A percentile compares a stretch with the other conserved stretches of the same genome.
phyloP scores from a whole-genome alignment of 176 grass and related monocot genomes.

The Carex parvula region DNA sequence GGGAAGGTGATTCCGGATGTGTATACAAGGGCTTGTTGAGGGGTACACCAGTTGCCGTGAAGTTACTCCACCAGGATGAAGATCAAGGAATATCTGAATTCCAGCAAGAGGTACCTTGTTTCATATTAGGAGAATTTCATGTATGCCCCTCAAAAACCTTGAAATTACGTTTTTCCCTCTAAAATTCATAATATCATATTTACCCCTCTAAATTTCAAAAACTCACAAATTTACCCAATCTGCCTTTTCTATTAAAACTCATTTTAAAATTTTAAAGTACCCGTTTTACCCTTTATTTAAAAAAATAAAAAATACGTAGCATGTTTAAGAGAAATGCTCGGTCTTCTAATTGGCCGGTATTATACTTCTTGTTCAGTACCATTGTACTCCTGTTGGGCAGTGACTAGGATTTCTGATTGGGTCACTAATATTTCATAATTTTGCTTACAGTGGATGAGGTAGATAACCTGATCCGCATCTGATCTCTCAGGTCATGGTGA shows the following conservation, averaged over 20 bases:
- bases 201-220: too few relatives aligned
- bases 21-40: slow-evolving; percentile 56
- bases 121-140: background rate
- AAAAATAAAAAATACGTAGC: too few relatives aligned
- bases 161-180: too few relatives aligned
- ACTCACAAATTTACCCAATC: too few relatives aligned
- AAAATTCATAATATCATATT: too few relatives aligned
- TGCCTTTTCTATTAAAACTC: too few relatives aligned
- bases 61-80: slow-evolving; percentile 42
- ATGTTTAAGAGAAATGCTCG: too few relatives aligned
- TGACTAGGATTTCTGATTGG: background rate
- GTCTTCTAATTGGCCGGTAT: background rate
- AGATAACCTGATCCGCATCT: background rate
- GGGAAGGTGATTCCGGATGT: slow-evolving; percentile 39
- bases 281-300: too few relatives aligned
- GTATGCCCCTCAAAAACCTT: too few relatives aligned
- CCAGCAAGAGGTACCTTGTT: slow-evolving; percentile 54
- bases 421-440: background rate
- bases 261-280: too few relatives aligned
- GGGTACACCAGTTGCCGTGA: slow-evolving; percentile 57
- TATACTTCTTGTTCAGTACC: background rate
- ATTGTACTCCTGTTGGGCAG: background rate
- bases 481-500: background rate
- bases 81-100: slow-evolving; percentile 37
- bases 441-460: background rate